A percentile compares a stretch with the other conserved stretches of the same genome.
phyloP scores from a whole-genome alignment of 108 stramenopile genomes.

The Asterionellopsis glacialis region DNA sequence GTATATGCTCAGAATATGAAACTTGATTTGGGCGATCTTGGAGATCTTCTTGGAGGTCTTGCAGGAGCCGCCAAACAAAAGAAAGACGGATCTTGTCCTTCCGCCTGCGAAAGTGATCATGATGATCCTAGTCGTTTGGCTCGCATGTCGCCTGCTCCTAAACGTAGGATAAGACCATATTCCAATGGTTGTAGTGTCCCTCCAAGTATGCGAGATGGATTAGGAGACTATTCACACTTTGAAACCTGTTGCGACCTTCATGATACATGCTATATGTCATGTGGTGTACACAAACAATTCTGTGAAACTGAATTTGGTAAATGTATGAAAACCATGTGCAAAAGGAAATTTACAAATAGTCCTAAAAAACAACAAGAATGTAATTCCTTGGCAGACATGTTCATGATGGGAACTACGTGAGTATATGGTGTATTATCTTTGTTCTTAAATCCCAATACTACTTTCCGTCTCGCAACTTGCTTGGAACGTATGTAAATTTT shows the following conservation, averaged over 20 bases:
- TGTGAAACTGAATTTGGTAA: conserved; percentile 22
- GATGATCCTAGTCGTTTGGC: conserved; percentile 2
- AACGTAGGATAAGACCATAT: conserved; percentile 8
- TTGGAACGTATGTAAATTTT: too few relatives aligned
- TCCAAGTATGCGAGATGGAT: conserved; percentile 3
- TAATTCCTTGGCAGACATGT: conserved; percentile 15
- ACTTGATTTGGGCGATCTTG: conserved; percentile 7
- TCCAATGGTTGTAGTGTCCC: conserved; percentile 20
- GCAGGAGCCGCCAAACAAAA: conserved; percentile 6
- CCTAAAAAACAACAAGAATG: conserved; percentile 1
- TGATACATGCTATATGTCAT: conserved; percentile 20
- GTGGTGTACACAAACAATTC: conserved; percentile 15
- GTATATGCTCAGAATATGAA: not conserved
- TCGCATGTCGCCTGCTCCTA: too few relatives aligned
- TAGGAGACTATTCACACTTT: conserved; percentile 12
- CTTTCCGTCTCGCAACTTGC: too few relatives aligned
- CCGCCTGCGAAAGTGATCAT: not conserved
- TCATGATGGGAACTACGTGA: conserved; percentile 9
- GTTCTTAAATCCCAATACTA: too few relatives aligned
- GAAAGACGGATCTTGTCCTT: conserved; percentile 13
- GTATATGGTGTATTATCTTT: too few relatives aligned
- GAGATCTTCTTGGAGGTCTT: conserved; percentile 1
- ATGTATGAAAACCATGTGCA: conserved; percentile 20
- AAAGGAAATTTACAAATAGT: not conserved
- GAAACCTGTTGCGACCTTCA: conserved; percentile 20